A percentile compares a stretch with the other conserved stretches of the same genome.
Conservation (phyloP, 2,329 filamentous ascomycete species). For the Microsporum ferrugineum region DNA sequence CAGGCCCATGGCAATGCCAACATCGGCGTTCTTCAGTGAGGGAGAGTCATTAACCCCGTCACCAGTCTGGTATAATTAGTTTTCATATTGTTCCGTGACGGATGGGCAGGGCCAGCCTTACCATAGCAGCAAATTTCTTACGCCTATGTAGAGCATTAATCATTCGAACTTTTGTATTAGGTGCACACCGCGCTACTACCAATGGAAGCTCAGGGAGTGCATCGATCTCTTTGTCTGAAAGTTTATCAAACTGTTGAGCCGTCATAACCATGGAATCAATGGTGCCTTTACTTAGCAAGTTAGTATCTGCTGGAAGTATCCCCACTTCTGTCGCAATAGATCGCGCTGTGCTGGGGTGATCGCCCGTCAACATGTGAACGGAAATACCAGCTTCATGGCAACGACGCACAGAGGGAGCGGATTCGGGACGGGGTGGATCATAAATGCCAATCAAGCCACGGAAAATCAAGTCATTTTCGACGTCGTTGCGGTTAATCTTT, state of each 20-base stretch:
- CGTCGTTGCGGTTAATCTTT: conserved; percentile 43
- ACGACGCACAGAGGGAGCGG: conserved; percentile 56
- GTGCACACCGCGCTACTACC: conserved; percentile 48
- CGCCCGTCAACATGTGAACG: conserved; percentile 75
- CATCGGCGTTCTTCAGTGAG: conserved; percentile 66
- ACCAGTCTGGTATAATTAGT: conserved; percentile 43
- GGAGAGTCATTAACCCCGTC: conserved; percentile 82
- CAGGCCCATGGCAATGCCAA: conserved; percentile 77
- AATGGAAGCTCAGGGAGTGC: conserved; percentile 42
- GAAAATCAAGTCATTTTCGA: conserved; percentile 60
- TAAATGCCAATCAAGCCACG: conserved; percentile 77
- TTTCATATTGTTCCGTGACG: neutral
- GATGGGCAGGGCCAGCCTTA: neutral
- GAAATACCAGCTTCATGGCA: conserved; percentile 63
- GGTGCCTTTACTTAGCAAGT: conserved; percentile 47
- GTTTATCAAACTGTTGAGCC: conserved; percentile 64
- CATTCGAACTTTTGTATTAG: conserved; percentile 68
- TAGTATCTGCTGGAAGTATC: conserved; percentile 56
- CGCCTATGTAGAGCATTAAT: conserved; percentile 52
- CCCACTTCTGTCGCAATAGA: conserved; percentile 69
- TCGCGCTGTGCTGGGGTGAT: conserved; percentile 65
- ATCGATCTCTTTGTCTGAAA: conserved; percentile 63
- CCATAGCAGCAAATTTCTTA: conserved; percentile 66
- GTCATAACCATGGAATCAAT: conserved; percentile 60
- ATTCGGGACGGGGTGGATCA: conserved; percentile 73